Percentiles rank a stretch among this genome's conserved stretches.
These are phyloP conservation scores for Mucor plumbeus DNA, from an alignment of 371 early-diverging fungal species.

Conservation along the genomic window DNA sequence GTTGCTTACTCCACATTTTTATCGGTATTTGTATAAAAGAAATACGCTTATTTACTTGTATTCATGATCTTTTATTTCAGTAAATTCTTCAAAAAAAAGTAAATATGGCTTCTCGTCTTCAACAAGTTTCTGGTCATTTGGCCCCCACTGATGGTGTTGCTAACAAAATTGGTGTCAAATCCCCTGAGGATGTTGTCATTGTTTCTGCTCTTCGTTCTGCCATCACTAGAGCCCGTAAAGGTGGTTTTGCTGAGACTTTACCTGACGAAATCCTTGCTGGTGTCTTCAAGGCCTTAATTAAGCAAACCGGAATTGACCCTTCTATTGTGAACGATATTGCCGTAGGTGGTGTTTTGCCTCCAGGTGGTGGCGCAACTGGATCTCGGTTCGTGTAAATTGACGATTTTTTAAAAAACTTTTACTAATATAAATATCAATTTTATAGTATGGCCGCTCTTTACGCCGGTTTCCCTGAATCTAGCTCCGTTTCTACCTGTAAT, in stretches of 20 bases:
- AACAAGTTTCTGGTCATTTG: slow-evolving; percentile 77
- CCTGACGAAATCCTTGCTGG: slow-evolving; percentile 87
- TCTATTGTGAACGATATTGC: slow-evolving; percentile 91
- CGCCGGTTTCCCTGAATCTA: slow-evolving; percentile 91
- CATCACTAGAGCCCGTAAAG: slow-evolving; percentile 91
- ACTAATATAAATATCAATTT: not conserved
- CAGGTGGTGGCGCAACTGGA: slow-evolving; percentile 93
- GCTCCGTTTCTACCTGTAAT: slow-evolving; percentile 90
- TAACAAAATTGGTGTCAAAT: slow-evolving; percentile 79
- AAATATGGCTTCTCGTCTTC: slow-evolving; percentile 68
- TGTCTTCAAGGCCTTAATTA: slow-evolving; percentile 82
- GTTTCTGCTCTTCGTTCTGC: slow-evolving; percentile 91
- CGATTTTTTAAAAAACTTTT: too few species aligned
- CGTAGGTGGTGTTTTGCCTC: slow-evolving; percentile 94
- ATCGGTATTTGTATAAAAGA: slow-evolving; percentile 9
- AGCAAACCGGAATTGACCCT: slow-evolving; percentile 87
- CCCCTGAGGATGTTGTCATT: slow-evolving; percentile 86
- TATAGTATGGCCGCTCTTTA: slow-evolving; percentile 79
- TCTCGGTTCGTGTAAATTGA: slow-evolving; percentile 57
- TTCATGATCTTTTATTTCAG: not conserved
- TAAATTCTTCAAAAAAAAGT: slow-evolving; percentile 5
- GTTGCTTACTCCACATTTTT: slow-evolving; percentile 30
- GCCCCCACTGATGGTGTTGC: slow-evolving; percentile 55
- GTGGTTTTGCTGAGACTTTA: slow-evolving; percentile 92
- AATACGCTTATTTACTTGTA: slow-evolving; percentile 1